Base-by-base conservation (phyloP, 2,329 filamentous ascomycete genomes). In the Stromatinia cepivora region DNA sequence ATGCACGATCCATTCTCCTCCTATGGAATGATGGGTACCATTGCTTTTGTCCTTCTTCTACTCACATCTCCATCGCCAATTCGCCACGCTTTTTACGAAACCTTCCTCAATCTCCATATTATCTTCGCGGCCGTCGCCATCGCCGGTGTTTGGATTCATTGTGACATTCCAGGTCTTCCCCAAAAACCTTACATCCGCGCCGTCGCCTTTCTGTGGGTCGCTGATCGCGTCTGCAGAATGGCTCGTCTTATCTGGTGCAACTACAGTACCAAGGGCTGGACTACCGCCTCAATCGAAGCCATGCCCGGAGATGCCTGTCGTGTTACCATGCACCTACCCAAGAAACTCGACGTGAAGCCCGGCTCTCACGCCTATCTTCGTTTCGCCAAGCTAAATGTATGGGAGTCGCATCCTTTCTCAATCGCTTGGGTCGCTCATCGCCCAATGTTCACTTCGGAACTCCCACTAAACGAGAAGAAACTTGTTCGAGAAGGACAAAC, bases 71-170 rank as follows among this genome's bases (percentile, higher is more conserved):
- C 91, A 67, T 94, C 93, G 3, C 90, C 93, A 0, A 78, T 99
- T 65, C 90, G 95, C 71, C 94, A 97, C 80, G 93, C 94, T 52
- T 97, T 97, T 79, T 99, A 99, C 82, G 95, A 99, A 82, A 96
- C 93, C 0, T 99, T 99, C 82, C 86, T 98, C 75, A 92, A 92
- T 78, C 81, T 90, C 42, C 95, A 98, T 81, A 93, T 97, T 74
- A 79, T 92, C 50, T 82, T 97, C 64, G 93, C 90, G 52, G 79
- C 90, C 48, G 77, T 92, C 67, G 82, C 84, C 61, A 86, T 97
- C 64, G 83, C 87, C 69, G 90, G 89, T 76, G 88, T 94, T 11
- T 95, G 90, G 86, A 82, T 94, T 50, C 95, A 98, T 82, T 88
- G 92, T 75, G 84, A 87, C 57, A 82, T 91, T 13, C 87, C 92